These are phyloP conservation scores for Cynanchum wilfordii DNA, from an alignment of 257 asterid species.

Conservation along the genomic window DNA sequence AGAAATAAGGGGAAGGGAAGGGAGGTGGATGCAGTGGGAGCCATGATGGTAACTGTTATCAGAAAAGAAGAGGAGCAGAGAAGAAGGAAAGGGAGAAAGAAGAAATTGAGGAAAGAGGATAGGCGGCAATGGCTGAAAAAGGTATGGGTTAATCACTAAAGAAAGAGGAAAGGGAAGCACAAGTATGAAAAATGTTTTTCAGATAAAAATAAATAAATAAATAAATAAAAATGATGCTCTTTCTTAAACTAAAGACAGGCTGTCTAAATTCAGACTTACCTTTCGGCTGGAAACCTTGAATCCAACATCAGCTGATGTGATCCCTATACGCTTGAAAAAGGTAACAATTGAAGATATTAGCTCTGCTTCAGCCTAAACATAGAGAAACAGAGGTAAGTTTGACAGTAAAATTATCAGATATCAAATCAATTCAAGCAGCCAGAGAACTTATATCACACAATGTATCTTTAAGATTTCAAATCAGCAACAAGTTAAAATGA, in stretches of 20 bases:
- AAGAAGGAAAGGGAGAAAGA: too few species aligned
- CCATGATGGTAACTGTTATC: too few species aligned
- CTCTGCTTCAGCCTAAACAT: slow-evolving; percentile 91
- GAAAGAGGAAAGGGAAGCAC: too few species aligned
- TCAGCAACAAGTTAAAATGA: background rate
- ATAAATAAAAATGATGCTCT: too few species aligned
- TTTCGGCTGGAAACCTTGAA: slow-evolving; percentile 92
- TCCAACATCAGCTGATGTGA: slow-evolving; percentile 92
- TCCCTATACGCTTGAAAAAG: slow-evolving; percentile 93
- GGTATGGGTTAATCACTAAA: too few species aligned
- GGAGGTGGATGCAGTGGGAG: too few species aligned
- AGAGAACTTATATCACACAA: background rate
- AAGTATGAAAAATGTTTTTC: too few species aligned
- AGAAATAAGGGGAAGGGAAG: too few species aligned
- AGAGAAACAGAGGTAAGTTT: slow-evolving; percentile 12
- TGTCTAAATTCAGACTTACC: slow-evolving; percentile 32
- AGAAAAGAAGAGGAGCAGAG: too few species aligned
- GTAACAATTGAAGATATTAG: slow-evolving; percentile 77
- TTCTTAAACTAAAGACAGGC: background rate
- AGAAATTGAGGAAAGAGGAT: too few species aligned
- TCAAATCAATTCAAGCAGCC: background rate
- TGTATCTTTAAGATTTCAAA: background rate
- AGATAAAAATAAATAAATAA: too few species aligned
- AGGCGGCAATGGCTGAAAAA: too few species aligned
- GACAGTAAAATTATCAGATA: background rate